phyloP scores from a whole-genome alignment of 2,329 filamentous ascomycete genomes.

The Bipolaris victoriae region DNA sequence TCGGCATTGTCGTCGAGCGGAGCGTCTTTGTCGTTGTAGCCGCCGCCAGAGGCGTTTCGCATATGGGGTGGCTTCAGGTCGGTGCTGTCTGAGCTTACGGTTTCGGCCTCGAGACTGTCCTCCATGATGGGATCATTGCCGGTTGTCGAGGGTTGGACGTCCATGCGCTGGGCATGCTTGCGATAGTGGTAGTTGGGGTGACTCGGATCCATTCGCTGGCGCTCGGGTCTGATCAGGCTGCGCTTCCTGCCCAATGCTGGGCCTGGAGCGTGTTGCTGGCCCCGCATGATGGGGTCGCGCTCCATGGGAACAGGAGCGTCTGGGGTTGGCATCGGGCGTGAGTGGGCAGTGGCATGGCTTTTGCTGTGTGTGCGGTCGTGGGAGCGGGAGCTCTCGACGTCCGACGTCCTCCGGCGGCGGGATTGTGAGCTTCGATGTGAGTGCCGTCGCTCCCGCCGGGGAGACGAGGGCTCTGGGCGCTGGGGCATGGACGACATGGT shows the following conservation, averaged over 20 bases:
- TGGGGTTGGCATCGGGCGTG: constrained; percentile 54
- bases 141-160: constrained; percentile 85
- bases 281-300: constrained; percentile 60
- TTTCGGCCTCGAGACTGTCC: constrained; percentile 62
- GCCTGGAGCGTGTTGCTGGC: constrained; percentile 44
- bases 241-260: constrained; percentile 72
- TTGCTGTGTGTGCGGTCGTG: constrained; percentile 49
- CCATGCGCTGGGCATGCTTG: constrained; percentile 93
- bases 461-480: constrained; percentile 68
- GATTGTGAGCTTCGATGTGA: constrained; percentile 68
- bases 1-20: constrained; percentile 38
- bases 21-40: constrained; percentile 48
- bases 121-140: constrained; percentile 89
- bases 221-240: constrained; percentile 87
- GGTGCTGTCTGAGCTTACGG: constrained; percentile 67
- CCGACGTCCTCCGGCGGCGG: constrained; percentile 59
- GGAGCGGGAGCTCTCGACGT: constrained; percentile 69
- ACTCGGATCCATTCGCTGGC: constrained; percentile 80
- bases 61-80: constrained; percentile 56
- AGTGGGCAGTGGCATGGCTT: constrained; percentile 51
- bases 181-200: constrained; percentile 97
- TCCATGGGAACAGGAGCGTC: constrained; percentile 52
- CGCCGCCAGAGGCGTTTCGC: constrained; percentile 46
- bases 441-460: constrained; percentile 56
- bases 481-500: constrained; percentile 60